A percentile compares a stretch with the other conserved stretches of the same genome.
phyloP scores from a whole-genome alignment of 1,284 basidiomycete species.

The Ganoderma sinense region DNA sequence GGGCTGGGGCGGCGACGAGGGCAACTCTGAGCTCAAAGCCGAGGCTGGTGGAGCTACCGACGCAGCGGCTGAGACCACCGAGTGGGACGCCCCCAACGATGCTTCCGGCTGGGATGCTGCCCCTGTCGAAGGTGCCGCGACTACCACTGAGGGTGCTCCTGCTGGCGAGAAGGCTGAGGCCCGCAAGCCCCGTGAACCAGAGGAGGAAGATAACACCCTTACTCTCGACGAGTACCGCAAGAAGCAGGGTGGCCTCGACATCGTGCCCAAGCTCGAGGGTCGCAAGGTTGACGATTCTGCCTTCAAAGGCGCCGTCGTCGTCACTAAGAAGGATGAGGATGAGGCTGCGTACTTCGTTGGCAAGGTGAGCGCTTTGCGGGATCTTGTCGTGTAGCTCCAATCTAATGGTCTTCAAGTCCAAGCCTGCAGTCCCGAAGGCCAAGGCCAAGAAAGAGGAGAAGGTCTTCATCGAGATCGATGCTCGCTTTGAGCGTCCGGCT shows the following conservation, averaged over 20 bases:
- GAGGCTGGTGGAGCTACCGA: constrained; percentile 64
- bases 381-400: not conserved
- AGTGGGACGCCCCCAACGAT: constrained; percentile 48
- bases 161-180: constrained; percentile 47
- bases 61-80: constrained; percentile 45
- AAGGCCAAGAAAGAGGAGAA: constrained; percentile 82
- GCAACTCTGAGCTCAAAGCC: constrained; percentile 75
- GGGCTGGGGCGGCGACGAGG: constrained; percentile 92
- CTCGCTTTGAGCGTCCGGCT: constrained; percentile 75
- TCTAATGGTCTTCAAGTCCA: constrained; percentile 50
- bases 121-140: constrained; percentile 40
- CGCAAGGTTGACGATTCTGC: constrained; percentile 68
- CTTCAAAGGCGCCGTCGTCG: constrained; percentile 70
- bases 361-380: constrained; percentile 59
- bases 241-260: constrained; percentile 64
- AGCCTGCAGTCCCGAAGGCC: constrained; percentile 60
- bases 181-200: constrained; percentile 56
- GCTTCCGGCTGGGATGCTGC: constrained; percentile 49
- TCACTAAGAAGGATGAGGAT: constrained; percentile 65
- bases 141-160: constrained; percentile 42
- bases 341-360: constrained; percentile 76
- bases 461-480: constrained; percentile 80
- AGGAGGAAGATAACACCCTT: constrained; percentile 94
- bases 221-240: constrained; percentile 87
- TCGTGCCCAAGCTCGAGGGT: constrained; percentile 75